Evolutionary conservation across 164 flowering plant genomes (phyloP).

Genomic region (Kalanchoe fedtschenkoi): DNA sequence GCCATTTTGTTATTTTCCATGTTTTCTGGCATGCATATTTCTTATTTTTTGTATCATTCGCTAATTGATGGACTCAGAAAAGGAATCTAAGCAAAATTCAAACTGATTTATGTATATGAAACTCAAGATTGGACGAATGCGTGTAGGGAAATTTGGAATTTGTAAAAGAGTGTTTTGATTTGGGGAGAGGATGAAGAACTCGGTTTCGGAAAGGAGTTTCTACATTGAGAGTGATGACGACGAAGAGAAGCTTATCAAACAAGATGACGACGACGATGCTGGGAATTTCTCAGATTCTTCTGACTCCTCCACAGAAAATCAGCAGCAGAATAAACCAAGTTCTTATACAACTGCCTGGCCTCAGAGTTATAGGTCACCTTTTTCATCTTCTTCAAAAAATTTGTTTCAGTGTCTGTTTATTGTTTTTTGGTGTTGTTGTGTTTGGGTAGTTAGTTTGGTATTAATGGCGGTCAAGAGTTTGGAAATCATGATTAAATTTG

Average conservation of each 20-base stretch:
- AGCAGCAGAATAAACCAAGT: constrained; percentile 38
- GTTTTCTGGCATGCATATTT: no score
- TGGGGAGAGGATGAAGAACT: constrained; percentile 52
- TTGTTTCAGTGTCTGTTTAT: not conserved
- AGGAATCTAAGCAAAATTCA: no score
- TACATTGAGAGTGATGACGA: constrained; percentile 71
- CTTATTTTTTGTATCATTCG: no score
- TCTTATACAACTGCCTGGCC: constrained; percentile 82
- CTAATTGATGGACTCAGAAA: no score
- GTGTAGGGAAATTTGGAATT: not conserved
- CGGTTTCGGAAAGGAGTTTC: constrained; percentile 57
- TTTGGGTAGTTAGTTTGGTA: no score
- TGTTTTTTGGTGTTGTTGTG: no score
- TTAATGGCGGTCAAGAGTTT: no score
- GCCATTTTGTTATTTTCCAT: no score
- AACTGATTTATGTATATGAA: no score
- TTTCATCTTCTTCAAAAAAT: not conserved
- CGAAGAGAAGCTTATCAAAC: constrained; percentile 25
- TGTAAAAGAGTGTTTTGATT: not conserved
- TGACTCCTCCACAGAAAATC: constrained; percentile 34
- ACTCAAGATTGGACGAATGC: no score
- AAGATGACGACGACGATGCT: constrained; percentile 27
- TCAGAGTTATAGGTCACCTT: constrained; percentile 46
- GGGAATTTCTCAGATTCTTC: constrained; percentile 42
- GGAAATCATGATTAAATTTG: not conserved